Conservation (phyloP, 306 rosid genomes). For the Lathyrus aphaca region DNA sequence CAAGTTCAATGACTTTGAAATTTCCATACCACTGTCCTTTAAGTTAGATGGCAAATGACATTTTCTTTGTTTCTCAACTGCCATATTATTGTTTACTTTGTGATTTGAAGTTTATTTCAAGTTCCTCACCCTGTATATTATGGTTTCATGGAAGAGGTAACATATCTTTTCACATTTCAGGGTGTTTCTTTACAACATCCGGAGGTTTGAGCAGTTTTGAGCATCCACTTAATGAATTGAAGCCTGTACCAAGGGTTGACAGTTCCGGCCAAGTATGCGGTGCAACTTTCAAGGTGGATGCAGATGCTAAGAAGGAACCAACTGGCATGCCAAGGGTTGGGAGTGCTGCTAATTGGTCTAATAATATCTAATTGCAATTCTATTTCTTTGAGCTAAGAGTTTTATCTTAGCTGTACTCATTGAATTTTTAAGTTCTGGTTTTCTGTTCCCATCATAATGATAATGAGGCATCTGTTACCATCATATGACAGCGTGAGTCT, state of each 20-base stretch:
- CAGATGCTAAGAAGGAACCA: conserved; percentile 65
- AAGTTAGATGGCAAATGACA: conserved; percentile 10
- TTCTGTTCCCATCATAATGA: conserved; percentile 30
- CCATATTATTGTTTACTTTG: conserved; percentile 22
- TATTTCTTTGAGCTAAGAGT: conserved; percentile 35
- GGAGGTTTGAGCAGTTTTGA: conserved; percentile 94
- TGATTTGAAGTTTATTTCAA: conserved; percentile 23
- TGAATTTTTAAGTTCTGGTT: conserved; percentile 33
- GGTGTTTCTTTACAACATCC: conserved; percentile 83
- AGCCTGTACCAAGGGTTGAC: conserved; percentile 93
- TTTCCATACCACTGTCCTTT: not conserved
- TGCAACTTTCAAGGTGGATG: conserved; percentile 84
- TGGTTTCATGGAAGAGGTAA: conserved; percentile 35
- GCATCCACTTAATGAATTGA: conserved; percentile 90
- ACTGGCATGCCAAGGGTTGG: conserved; percentile 96
- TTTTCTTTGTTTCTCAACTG: conserved; percentile 15
- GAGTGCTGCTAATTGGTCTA: conserved; percentile 96
- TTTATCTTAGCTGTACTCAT: conserved; percentile 37
- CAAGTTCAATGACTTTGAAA: conserved; percentile 22
- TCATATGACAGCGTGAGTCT: conserved; percentile 37
- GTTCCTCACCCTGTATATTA: not conserved
- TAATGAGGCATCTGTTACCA: conserved; percentile 31
- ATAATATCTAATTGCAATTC: conserved; percentile 58
- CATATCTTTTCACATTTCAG: conserved; percentile 43
- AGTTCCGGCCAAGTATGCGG: conserved; percentile 88